Evolutionary conservation across 129 eudicot genomes (phyloP).

Genomic region (Glebionis coronaria): DNA sequence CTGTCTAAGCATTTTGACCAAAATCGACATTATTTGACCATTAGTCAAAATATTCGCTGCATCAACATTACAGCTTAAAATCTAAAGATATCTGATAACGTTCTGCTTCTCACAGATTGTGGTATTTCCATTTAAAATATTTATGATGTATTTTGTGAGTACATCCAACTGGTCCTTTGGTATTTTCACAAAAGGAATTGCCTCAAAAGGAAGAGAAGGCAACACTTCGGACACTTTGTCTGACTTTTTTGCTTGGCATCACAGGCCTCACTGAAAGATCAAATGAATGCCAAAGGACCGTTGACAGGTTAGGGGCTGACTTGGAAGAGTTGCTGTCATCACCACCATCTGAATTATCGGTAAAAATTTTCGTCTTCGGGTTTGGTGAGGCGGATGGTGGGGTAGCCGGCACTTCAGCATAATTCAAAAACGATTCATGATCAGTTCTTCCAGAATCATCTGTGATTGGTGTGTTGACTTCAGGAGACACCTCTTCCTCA

Average conservation of each 20-base stretch:
- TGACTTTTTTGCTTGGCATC: too few species aligned
- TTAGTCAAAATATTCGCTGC: constrained; percentile 94
- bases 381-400: too few species aligned
- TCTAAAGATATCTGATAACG: constrained; percentile 79
- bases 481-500: constrained; percentile 44
- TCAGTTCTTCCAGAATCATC: too few species aligned
- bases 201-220: constrained; percentile 77
- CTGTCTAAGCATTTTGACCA: constrained; percentile 89
- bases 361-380: constrained; percentile 37
- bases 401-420: too few species aligned
- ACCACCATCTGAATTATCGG: constrained; percentile 41
- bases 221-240: constrained; percentile 59
- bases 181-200: constrained; percentile 52
- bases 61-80: constrained; percentile 74
- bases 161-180: constrained; percentile 69
- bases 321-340: constrained; percentile 36
- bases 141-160: constrained; percentile 44
- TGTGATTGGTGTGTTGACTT: constrained; percentile 29
- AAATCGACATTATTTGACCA: constrained; percentile 80
- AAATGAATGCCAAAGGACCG: too few species aligned
- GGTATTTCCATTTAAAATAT: constrained; percentile 59
- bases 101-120: constrained; percentile 82
- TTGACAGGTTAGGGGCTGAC: too few species aligned
- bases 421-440: too few species aligned
- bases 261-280: too few species aligned